These are phyloP conservation scores for Daldinia decipiens DNA, from an alignment of 495 filamentous ascomycete genomes.

Conservation along the genomic window DNA sequence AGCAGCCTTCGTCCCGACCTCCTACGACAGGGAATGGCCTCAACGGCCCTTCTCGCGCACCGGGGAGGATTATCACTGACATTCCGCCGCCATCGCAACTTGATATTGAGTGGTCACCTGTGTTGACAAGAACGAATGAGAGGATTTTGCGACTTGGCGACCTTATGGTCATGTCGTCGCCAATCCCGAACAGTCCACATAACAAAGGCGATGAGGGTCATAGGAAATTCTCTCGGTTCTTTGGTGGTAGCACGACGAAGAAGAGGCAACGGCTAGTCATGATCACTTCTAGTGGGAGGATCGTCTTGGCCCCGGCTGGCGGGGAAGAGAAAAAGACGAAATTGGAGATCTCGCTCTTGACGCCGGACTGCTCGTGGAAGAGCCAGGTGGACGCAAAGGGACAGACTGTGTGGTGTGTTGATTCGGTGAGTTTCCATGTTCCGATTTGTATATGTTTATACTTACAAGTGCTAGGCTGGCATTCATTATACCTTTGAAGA, in stretches of 20 bases:
- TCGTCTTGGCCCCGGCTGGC: slow-evolving; percentile 90
- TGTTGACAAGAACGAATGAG: slow-evolving; percentile 89
- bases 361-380: slow-evolving; percentile 76
- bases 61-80: slow-evolving; percentile 91
- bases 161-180: slow-evolving; percentile 80
- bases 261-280: slow-evolving; percentile 93
- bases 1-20: slow-evolving; percentile 61
- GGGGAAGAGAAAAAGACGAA: slow-evolving; percentile 97
- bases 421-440: slow-evolving; percentile 75
- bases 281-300: slow-evolving; percentile 89
- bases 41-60: slow-evolving; percentile 54
- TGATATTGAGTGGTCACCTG: slow-evolving; percentile 99
- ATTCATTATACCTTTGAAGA: slow-evolving; percentile 96
- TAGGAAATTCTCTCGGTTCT: slow-evolving; percentile 92
- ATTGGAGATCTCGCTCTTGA: slow-evolving; percentile 82
- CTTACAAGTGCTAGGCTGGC: slow-evolving; percentile 69
- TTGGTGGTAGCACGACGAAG: slow-evolving; percentile 88
- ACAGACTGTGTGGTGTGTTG: slow-evolving; percentile 86
- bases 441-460: slow-evolving; percentile 18
- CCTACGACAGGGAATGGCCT: slow-evolving; percentile 45
- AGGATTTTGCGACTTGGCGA: slow-evolving; percentile 95
- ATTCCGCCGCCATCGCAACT: slow-evolving; percentile 94
- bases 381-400: slow-evolving; percentile 85
- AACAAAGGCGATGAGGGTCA: slow-evolving; percentile 66
- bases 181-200: slow-evolving; percentile 74